Evolutionary conservation across 2,329 filamentous ascomycete species (phyloP), one percentile per base, ranked within the genome.

Genomic region (Fusarium liriodendri): DNA sequence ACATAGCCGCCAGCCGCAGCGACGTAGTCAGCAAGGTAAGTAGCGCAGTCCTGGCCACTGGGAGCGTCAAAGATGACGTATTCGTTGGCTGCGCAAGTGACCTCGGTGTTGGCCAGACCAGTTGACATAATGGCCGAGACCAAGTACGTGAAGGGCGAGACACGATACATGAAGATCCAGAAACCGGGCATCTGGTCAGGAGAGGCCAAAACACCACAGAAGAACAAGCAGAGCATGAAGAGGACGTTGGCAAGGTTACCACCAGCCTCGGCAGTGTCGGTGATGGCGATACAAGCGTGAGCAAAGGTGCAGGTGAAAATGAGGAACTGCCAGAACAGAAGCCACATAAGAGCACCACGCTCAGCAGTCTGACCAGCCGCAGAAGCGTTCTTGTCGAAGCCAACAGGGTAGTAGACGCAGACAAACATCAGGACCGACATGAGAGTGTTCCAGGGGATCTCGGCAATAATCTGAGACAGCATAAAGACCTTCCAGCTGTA

Each of bases 401-500:
- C 94, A 58, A 97, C 89, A 0, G 94, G 94, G 80, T 95, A 98
- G 86, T 97, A 97, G 89, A 93, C 95, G 80, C 88, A 91, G 78
- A 95, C 87, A 84, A 88, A 97, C 84, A 95, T 91, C 75, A 97
- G 83, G 18, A 92, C 87, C 1, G 91, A 90, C 87, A 94, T 92
- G 60, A 97, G 83, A 0, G 91, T 89, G 80, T 97, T 95, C 92
- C 94, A 98, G 0, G 95, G 94, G 1, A 98, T 85, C 82, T 98
- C 95, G 67, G 95, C 94, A 14, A 95, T 83, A 74, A 97, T 93
- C 80, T 95, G 94, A 62, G 92, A 91, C 27, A 96, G 86, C 88
- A 97, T 94, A 80, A 97, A 97, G 5, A 94, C 90, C 79, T 93
- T 91, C 95, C 94, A 97, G 71, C 90, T 91, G 83, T 97, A 97